Evolutionary conservation across 352 stramenopile genomes (phyloP).

Genomic region (Phytophthora tentaculata): DNA sequence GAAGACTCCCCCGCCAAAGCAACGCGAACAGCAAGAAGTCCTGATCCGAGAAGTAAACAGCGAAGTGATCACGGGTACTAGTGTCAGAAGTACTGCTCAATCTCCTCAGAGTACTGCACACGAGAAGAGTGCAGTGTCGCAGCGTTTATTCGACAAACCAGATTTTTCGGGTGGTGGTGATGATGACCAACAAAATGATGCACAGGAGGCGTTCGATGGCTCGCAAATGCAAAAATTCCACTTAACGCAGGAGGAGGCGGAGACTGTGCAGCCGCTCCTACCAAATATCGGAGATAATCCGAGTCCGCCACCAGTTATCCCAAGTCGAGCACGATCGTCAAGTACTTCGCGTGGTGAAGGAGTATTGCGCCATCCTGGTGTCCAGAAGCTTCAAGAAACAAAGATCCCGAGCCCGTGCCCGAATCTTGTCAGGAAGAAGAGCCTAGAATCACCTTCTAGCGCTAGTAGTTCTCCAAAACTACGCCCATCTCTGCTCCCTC

Average conservation of each 20-base stretch:
- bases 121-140: slow-evolving; percentile 8
- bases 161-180: slow-evolving; percentile 7
- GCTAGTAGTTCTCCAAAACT: slow-evolving; percentile 12
- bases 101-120: slow-evolving; percentile 1
- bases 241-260: neutral
- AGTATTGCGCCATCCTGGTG: slow-evolving; percentile 9
- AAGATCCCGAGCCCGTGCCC: slow-evolving; percentile 26
- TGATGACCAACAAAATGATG: slow-evolving; percentile 11
- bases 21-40: slow-evolving; percentile 9
- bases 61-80: neutral
- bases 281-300: neutral
- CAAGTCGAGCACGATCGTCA: slow-evolving; percentile 9
- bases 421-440: slow-evolving; percentile 8
- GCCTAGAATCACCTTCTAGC: slow-evolving; percentile 15
- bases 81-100: neutral
- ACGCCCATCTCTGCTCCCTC: slow-evolving; percentile 18
- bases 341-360: slow-evolving; percentile 18
- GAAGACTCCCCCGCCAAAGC: slow-evolving; percentile 29
- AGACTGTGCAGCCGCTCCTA: neutral
- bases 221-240: slow-evolving; percentile 30
- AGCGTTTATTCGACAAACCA: slow-evolving; percentile 19
- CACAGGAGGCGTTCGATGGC: slow-evolving; percentile 21
- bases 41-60: neutral
- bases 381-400: slow-evolving; percentile 23
- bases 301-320: neutral